phyloP scores from a whole-genome alignment of 768 basidiomycete species.

The Termitomyces sp. region DNA sequence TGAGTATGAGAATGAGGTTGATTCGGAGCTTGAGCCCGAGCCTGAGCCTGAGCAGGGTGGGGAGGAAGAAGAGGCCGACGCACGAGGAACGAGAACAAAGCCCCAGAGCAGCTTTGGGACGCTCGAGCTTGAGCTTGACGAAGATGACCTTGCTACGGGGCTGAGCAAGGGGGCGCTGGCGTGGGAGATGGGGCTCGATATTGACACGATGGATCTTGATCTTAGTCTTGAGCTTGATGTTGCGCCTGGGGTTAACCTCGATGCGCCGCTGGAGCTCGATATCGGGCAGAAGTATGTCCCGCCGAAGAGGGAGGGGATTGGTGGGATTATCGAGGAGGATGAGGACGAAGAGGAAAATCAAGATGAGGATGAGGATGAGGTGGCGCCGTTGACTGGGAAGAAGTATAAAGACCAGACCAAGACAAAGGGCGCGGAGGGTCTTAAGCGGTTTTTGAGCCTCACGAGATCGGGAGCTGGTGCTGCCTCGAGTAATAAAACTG shows the following conservation, averaged over 20 bases:
- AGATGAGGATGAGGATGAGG: conserved; percentile 16
- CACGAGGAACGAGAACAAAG: background rate
- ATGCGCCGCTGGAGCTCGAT: conserved; percentile 15
- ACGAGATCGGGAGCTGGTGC: conserved; percentile 21
- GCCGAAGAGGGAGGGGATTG: conserved; percentile 1
- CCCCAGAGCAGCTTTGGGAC: background rate
- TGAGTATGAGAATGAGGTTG: conserved; percentile 5
- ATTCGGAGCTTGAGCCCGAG: conserved; percentile 14
- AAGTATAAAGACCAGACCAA: conserved; percentile 10
- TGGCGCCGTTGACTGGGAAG: conserved; percentile 5
- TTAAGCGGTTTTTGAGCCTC: conserved; percentile 37
- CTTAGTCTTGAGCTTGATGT: conserved; percentile 10
- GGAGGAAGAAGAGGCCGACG: conserved; percentile 15
- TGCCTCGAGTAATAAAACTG: background rate
- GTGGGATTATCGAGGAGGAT: conserved; percentile 18
- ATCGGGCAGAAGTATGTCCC: conserved; percentile 14
- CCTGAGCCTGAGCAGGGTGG: background rate
- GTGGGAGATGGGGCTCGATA: conserved; percentile 21
- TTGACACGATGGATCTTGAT: conserved; percentile 37
- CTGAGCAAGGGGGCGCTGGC: conserved; percentile 12
- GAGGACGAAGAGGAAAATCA: conserved; percentile 22
- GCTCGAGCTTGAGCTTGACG: conserved; percentile 1
- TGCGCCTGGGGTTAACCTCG: conserved; percentile 7
- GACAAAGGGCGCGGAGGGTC: conserved; percentile 17
- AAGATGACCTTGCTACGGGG: conserved; percentile 2